These are phyloP conservation scores for Patellifolia procumbens DNA, from an alignment of 179 eudicot genomes.

Conservation along the genomic window DNA sequence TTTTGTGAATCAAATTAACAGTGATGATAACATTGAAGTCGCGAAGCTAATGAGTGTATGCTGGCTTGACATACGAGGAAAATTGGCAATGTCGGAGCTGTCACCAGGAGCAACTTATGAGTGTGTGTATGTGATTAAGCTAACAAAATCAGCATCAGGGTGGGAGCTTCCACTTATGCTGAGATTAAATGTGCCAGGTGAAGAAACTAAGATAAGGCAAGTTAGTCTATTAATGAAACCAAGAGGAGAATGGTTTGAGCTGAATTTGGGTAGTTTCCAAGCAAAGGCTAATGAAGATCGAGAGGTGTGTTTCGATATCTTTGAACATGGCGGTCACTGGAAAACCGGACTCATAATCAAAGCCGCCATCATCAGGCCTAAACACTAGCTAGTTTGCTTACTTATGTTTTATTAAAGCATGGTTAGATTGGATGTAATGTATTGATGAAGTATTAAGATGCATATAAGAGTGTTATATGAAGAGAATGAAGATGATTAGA, in stretches of 20 bases:
- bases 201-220: conserved; percentile 13
- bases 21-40: conserved; percentile 26
- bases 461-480: too few relatives aligned
- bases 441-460: too few relatives aligned
- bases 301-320: conserved; percentile 34
- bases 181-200: conserved; percentile 9
- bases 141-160: conserved; percentile 24
- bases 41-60: conserved; percentile 16
- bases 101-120: conserved; percentile 24
- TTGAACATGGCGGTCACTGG: conserved; percentile 38
- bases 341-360: conserved; percentile 34
- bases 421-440: too few relatives aligned
- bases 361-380: conserved; percentile 33
- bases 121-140: conserved; percentile 13
- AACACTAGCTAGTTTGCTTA: conserved; percentile 10
- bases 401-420: too few relatives aligned
- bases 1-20: neutral
- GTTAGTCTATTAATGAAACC: conserved; percentile 20
- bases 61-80: conserved; percentile 24
- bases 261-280: conserved; percentile 13
- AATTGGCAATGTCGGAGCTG: conserved; percentile 19
- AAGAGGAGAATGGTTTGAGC: conserved; percentile 29
- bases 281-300: conserved; percentile 8
- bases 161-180: conserved; percentile 28
- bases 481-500: too few relatives aligned